Conservation (phyloP, 73 alveolate genomes). For the Paramecium sexaurelia region DNA sequence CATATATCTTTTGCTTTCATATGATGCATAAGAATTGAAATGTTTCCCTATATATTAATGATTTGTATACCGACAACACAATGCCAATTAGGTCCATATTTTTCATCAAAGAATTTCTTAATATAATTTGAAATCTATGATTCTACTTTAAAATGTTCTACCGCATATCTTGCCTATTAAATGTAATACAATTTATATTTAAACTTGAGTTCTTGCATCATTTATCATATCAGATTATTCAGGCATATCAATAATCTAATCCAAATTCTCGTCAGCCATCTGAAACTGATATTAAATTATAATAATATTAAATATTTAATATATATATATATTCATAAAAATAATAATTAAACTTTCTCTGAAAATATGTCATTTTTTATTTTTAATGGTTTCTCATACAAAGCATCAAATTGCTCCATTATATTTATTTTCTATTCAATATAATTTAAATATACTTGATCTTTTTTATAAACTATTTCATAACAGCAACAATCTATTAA, state of each 20-base stretch:
- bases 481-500: background rate
- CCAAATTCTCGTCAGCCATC: slow-evolving; percentile 56
- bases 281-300: background rate
- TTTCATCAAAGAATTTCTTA: slow-evolving; percentile 94
- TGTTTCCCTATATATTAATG: slow-evolving; percentile 80
- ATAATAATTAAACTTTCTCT: background rate
- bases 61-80: slow-evolving; percentile 65
- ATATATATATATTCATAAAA: background rate
- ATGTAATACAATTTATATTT: background rate
- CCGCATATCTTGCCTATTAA: slow-evolving; percentile 75
- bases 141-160: slow-evolving; percentile 88
- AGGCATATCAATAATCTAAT: slow-evolving; percentile 65
- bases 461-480: background rate
- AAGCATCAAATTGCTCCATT: background rate
- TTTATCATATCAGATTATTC: slow-evolving; percentile 68
- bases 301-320: background rate
- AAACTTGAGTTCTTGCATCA: slow-evolving; percentile 61
- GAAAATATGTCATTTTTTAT: background rate
- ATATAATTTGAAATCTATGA: slow-evolving; percentile 88
- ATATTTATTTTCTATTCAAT: background rate
- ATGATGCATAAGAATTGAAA: slow-evolving; percentile 92
- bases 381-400: background rate
- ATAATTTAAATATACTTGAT: background rate
- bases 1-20: slow-evolving; percentile 93
- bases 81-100: slow-evolving; percentile 94